Conservation (phyloP, 441 rosid genomes). For the Arabidopsis lyrata region DNA sequence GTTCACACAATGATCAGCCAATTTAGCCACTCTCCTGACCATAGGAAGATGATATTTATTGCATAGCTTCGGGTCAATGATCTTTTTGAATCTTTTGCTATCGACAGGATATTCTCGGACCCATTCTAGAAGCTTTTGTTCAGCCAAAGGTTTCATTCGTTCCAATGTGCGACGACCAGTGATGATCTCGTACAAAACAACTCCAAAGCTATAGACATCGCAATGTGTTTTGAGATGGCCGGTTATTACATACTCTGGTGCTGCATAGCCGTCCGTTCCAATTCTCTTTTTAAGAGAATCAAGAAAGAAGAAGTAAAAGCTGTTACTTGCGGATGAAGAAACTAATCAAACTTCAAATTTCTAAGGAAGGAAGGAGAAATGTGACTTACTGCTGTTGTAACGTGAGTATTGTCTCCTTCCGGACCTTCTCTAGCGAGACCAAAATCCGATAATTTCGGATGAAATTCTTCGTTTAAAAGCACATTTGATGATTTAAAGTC, state of each 20-base stretch:
- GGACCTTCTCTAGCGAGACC: constrained; percentile 96
- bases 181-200: constrained; percentile 81
- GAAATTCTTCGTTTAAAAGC: constrained; percentile 63
- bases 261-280: constrained; percentile 92
- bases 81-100: constrained; percentile 57
- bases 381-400: constrained; percentile 77
- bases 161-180: constrained; percentile 78
- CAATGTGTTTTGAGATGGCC: constrained; percentile 71
- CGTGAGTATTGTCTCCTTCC: constrained; percentile 67
- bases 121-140: constrained; percentile 77
- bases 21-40: constrained; percentile 64
- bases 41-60: constrained; percentile 54
- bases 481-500: constrained; percentile 88
- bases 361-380: neutral
- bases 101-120: constrained; percentile 66
- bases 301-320: neutral
- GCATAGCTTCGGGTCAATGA: constrained; percentile 68
- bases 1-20: constrained; percentile 71
- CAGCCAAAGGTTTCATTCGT: constrained; percentile 61
- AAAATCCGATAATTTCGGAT: constrained; percentile 86
- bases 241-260: constrained; percentile 83
- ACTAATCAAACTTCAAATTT: neutral
- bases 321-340: constrained; percentile 32
- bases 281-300: constrained; percentile 55
- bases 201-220: constrained; percentile 92